A percentile compares a stretch with the other conserved stretches of the same genome.
phyloP scores from a whole-genome alignment of 495 filamentous ascomycete genomes.

The Extremus antarcticus region DNA sequence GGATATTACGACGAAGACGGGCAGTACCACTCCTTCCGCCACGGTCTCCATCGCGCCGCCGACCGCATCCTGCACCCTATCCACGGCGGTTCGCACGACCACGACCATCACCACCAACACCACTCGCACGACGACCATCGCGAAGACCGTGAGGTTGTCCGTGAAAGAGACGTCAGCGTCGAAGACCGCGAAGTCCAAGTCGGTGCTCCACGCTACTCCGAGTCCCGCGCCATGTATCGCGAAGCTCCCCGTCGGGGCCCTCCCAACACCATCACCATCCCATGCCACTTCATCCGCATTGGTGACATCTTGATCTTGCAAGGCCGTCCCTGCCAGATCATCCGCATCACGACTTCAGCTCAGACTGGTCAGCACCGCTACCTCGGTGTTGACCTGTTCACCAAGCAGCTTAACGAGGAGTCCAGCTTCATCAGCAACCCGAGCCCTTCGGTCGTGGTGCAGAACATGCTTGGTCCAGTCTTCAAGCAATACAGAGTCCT shows the following conservation, averaged over 20 bases:
- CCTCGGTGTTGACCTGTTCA: constrained; percentile 99
- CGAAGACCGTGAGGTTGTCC: constrained; percentile 17
- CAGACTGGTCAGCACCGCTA: constrained; percentile 99
- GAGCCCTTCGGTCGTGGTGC: constrained; percentile 87
- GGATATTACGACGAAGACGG: constrained; percentile 99
- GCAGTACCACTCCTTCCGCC: constrained; percentile 88
- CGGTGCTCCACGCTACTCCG: constrained; percentile 16
- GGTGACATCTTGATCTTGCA: constrained; percentile 98
- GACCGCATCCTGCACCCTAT: constrained; percentile 68
- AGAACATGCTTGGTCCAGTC: constrained; percentile 98
- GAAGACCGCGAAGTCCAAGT: constrained; percentile 27
- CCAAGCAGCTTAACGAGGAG: constrained; percentile 98
- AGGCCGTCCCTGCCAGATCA: constrained; percentile 98
- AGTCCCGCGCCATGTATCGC: constrained; percentile 5
- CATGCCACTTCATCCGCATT: constrained; percentile 97
- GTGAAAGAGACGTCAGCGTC: constrained; percentile 28
- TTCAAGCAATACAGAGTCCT: constrained; percentile 99
- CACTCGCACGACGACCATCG: constrained; percentile 15
- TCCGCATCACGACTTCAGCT: constrained; percentile 95
- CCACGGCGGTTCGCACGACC: constrained; percentile 44
- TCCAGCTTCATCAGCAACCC: constrained; percentile 96
- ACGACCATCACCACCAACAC: constrained; percentile 30
- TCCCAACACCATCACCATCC: constrained; percentile 91
- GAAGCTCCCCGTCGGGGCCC: constrained; percentile 7
- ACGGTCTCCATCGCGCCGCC: constrained; percentile 71